Evolutionary conservation across 2,329 filamentous ascomycete genomes (phyloP).

Genomic region (Simplicillium sp.): DNA sequence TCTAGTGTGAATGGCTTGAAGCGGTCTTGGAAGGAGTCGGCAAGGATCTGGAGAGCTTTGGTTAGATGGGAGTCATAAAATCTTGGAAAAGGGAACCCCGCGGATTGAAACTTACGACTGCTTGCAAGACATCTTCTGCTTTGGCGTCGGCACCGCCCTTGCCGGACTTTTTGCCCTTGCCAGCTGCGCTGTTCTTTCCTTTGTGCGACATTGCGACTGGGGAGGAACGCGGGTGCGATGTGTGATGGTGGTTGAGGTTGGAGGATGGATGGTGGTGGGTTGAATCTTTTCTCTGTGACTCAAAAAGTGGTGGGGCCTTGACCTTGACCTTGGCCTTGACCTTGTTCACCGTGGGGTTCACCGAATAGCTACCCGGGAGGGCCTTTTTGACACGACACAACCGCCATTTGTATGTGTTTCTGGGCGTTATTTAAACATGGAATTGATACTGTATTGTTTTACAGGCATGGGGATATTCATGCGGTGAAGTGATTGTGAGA

Average conservation of each 20-base stretch:
- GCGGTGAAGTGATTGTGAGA: too few species aligned
- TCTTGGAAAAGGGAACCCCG: slow-evolving; percentile 12
- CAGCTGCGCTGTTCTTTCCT: slow-evolving; percentile 26
- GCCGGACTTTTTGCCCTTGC: slow-evolving; percentile 43
- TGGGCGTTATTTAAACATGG: too few species aligned
- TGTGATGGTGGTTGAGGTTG: slow-evolving; percentile 10
- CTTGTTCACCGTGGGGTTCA: too few species aligned
- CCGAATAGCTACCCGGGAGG: too few species aligned
- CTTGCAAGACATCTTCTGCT: slow-evolving; percentile 49
- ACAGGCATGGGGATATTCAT: too few species aligned
- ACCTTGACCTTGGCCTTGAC: too few species aligned
- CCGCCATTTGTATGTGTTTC: too few species aligned
- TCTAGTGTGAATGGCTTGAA: slow-evolving; percentile 86
- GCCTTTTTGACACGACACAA: too few species aligned
- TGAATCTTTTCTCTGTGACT: too few species aligned
- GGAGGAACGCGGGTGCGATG: slow-evolving; percentile 5
- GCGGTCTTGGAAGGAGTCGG: slow-evolving; percentile 88
- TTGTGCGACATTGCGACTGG: slow-evolving; percentile 33
- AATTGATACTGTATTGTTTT: too few species aligned
- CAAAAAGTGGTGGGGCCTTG: neutral
- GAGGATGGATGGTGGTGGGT: slow-evolving; percentile 6
- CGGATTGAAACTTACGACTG: slow-evolving; percentile 33
- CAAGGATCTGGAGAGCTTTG: slow-evolving; percentile 54
- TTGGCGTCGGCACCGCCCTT: slow-evolving; percentile 44
- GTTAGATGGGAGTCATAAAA: slow-evolving; percentile 5